phyloP scores from a whole-genome alignment of 2,329 filamentous ascomycete genomes.

The Paecilomyces sp. region DNA sequence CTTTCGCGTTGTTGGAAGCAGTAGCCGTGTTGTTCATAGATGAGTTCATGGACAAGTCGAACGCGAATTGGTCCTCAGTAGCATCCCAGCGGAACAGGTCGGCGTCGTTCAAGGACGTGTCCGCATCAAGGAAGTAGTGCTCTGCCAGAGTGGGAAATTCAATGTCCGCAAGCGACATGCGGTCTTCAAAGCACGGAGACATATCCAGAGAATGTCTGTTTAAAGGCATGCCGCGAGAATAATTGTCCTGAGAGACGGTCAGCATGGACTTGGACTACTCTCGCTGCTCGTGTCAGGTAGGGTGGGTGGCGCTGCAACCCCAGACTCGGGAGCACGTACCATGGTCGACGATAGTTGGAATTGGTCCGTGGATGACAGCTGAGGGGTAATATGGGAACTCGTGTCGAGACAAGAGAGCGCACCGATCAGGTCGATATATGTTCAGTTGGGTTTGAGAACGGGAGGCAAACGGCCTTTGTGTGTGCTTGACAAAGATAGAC shows the following conservation, averaged over 20 bases:
- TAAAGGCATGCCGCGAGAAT: not conserved
- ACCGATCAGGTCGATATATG: not conserved
- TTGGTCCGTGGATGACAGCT: not conserved
- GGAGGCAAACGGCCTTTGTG: not conserved
- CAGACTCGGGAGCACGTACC: not conserved
- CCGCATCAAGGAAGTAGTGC: not conserved
- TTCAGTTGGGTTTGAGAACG: not conserved
- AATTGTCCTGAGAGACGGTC: not conserved
- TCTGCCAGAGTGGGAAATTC: not conserved
- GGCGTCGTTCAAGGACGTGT: not conserved
- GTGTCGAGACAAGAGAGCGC: not conserved
- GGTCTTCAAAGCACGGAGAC: not conserved
- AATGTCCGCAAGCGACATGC: not conserved
- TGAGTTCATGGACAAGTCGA: not conserved
- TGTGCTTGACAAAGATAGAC: not conserved
- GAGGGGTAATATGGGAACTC: not conserved
- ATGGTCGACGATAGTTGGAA: not conserved
- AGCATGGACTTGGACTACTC: not conserved
- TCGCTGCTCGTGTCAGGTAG: not conserved
- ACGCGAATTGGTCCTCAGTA: not conserved
- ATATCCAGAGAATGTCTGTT: not conserved
- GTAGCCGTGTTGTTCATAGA: not conserved
- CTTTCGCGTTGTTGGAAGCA: not conserved
- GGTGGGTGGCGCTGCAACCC: not conserved
- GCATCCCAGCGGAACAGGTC: not conserved